phyloP scores from a whole-genome alignment of 2,329 filamentous ascomycete species.

The Talaromyces rugulosus region DNA sequence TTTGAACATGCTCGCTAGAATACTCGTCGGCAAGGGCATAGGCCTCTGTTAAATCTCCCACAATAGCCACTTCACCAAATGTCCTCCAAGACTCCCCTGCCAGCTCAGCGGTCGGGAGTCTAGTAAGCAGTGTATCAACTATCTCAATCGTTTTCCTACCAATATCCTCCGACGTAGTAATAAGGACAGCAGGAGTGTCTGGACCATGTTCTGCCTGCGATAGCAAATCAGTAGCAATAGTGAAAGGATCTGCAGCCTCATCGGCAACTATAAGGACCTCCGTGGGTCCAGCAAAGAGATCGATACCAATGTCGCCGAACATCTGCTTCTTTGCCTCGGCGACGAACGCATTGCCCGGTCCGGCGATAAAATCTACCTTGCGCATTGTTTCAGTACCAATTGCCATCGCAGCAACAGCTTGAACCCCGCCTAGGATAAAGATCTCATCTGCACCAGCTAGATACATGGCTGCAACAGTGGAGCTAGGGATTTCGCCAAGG shows the following conservation, averaged over 20 bases:
- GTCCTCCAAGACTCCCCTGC: too few relatives aligned
- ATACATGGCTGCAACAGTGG: constrained; percentile 50
- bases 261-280: constrained; percentile 52
- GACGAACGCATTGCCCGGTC: constrained; percentile 53
- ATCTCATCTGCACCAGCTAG: constrained; percentile 50
- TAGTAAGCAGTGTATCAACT: too few relatives aligned
- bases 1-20: too few relatives aligned
- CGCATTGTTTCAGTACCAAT: constrained; percentile 46
- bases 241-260: constrained; percentile 42
- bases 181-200: constrained; percentile 48
- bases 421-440: constrained; percentile 49
- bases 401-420: constrained; percentile 52
- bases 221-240: constrained; percentile 44
- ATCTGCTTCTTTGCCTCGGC: constrained; percentile 53
- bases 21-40: too few relatives aligned
- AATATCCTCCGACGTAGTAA: constrained; percentile 41
- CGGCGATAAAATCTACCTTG: constrained; percentile 52
- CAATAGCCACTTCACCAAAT: too few relatives aligned
- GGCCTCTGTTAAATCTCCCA: too few relatives aligned
- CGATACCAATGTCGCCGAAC: constrained; percentile 53
- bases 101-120: too few relatives aligned
- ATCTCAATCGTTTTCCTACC: too few relatives aligned
- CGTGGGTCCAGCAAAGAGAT: constrained; percentile 52
- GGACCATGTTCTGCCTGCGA: constrained; percentile 52
- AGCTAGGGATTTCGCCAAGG: constrained; percentile 43